phyloP scores from a whole-genome alignment of 768 basidiomycete species.

The Dentipellis fragilis region DNA sequence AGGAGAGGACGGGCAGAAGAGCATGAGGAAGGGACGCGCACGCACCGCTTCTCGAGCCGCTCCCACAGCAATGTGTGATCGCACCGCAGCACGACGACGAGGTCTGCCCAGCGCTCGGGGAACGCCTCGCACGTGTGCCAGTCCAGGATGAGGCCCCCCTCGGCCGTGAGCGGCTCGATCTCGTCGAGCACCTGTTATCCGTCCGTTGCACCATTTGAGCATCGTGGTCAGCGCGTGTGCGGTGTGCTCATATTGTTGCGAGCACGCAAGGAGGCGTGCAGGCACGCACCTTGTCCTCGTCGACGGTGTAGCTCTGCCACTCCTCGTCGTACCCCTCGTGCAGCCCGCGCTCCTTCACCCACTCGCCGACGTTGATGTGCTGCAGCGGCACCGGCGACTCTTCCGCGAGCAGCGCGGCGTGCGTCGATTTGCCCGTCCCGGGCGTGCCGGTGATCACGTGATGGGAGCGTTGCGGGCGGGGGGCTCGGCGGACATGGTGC shows the following conservation, averaged over 20 bases:
- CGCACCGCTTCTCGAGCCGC: conserved; percentile 81
- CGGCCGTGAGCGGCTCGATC: conserved; percentile 58
- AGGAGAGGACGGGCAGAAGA: background rate
- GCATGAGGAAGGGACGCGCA: background rate
- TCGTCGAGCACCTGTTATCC: conserved; percentile 69
- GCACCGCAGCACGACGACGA: conserved; percentile 88
- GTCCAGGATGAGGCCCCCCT: conserved; percentile 80
- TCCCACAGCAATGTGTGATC: conserved; percentile 85
- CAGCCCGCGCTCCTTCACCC: conserved; percentile 74
- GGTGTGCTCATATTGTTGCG: background rate
- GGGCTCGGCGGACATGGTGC: conserved; percentile 4
- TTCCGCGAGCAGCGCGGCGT: conserved; percentile 72
- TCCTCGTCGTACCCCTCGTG: conserved; percentile 86
- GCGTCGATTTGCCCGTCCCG: conserved; percentile 94
- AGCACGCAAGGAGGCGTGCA: background rate
- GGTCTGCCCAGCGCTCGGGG: conserved; percentile 93
- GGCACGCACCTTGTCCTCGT: conserved; percentile 83
- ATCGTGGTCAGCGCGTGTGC: background rate
- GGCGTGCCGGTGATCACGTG: conserved; percentile 83
- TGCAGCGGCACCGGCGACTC: conserved; percentile 59
- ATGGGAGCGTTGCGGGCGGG: conserved; percentile 36
- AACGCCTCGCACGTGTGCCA: conserved; percentile 94
- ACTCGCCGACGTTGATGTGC: conserved; percentile 86
- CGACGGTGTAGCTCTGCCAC: conserved; percentile 90
- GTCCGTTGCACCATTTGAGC: background rate